Base-by-base conservation (phyloP, 2,329 filamentous ascomycete species). In the Scorias spongiosa region DNA sequence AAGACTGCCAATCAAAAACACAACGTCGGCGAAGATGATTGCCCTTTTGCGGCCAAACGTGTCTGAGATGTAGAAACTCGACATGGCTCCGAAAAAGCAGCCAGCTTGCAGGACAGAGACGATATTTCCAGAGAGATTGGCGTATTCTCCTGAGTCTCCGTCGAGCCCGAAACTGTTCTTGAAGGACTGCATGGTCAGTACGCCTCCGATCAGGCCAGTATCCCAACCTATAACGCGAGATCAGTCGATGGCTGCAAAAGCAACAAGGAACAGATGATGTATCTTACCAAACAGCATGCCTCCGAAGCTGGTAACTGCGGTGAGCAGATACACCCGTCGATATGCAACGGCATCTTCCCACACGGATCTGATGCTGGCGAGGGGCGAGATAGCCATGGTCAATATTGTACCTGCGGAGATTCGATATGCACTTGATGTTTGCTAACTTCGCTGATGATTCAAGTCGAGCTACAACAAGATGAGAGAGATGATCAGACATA, bases 31-130 rank as follows among this genome's bases (percentile, higher is more conserved):
- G 20, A 64, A 49, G 30, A 67, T 61, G n/a, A 67, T 49, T 1
- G 64, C 62, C 46, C 44, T 52, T 45, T 65, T 67, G 2, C 65
- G 57, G 0, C 65, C 65, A 43, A 65, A 63, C 2, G 57, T 64
- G 41, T 67, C 62, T 41, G 59, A 62, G 39, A 66, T 48, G 45
- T 64, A 67, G 51, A 67, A 67, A 5, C 59, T 63, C 2, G 61
- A 53, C 42, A 64, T 51, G 1, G 65, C 65, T n/a, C 64, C 65
- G 43, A 67, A 65, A 49, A 67, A 67, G 46, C 65, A 67, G 12
- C 65, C 65, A 1, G 63, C 63, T 46, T 67, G 64, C 2, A 67
- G 57, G 1, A 66, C 63, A 5, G 63, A 65, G 0, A 66, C 64
- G 34, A 67, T 66, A 48, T 66, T 67, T 15, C 64, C 65, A 39